Base-by-base conservation (phyloP, 2,329 filamentous ascomycete genomes). In the Talaromyces albobiverticillius region DNA sequence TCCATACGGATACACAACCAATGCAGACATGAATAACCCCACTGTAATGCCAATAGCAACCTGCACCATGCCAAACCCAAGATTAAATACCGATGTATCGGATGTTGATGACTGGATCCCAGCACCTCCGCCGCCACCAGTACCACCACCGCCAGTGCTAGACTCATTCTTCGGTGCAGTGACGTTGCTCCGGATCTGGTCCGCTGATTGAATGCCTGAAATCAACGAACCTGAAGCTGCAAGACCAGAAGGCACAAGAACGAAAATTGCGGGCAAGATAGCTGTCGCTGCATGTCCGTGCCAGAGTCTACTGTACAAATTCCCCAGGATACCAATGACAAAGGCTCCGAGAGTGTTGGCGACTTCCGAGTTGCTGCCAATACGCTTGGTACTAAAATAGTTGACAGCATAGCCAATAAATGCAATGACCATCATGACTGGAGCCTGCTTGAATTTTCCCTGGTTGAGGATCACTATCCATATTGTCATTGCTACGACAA, bases 261-360 rank as follows among this genome's bases (percentile, higher is more conserved):
- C 79, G 60, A 94, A 95, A 60, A 96, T 94, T 10, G 87, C 90
- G 0, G 91, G 90, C 9, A 95, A 76, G 78, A 95, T 89, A 3
- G 88, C 87, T 0, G 89, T 89, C 0, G 90, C 90, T 0, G 91
- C 90, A 3, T 95, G 81, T 1, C 87, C 88, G 66, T 91, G 90
- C 18, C 86, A 69, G 31, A 78, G 64, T 3, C 89, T 82, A 9
- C 86, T 86, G 72, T 93, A 92, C 2, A 90, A 66, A 61, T 94
- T 94, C 8, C 88, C 88, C 40, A 90, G 72, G 29, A 91, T 80
- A 14, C 90, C 89, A 18, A 94, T 84, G 0, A 82, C 82, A 49
- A 94, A 79, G 0, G 90, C 88, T 25, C 88, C 88, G 2, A 93
- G 78, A 29, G 88, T 89, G 69, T 87, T 90, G 57, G 85, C 84